Percentiles rank a stretch among this genome's conserved stretches.
These are phyloP conservation scores for Eimeria sp. DNA, from an alignment of 169 alveolate species.

Conservation along the genomic window DNA sequence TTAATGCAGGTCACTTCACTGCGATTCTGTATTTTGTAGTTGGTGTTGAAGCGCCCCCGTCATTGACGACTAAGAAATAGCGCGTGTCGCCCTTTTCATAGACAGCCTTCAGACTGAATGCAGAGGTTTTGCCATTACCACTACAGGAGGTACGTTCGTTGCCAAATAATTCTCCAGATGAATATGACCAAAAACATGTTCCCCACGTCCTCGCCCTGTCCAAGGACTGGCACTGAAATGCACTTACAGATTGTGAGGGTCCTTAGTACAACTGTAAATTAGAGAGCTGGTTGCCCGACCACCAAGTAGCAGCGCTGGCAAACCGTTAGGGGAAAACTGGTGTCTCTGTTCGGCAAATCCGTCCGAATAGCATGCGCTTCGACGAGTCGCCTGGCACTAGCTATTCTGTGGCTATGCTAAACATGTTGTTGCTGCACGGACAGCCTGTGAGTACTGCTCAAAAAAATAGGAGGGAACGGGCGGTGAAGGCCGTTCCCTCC, in stretches of 20 bases:
- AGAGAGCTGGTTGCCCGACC: background rate
- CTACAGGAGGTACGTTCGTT: background rate
- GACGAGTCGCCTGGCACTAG: background rate
- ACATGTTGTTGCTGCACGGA: background rate
- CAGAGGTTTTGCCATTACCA: background rate
- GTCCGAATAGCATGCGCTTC: background rate
- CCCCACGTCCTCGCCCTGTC: background rate
- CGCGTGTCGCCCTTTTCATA: background rate
- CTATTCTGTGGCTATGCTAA: background rate
- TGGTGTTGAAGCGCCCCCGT: background rate
- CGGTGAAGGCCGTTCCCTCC: too few species aligned
- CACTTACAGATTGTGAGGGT: conserved; percentile 4
- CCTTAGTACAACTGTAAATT: background rate
- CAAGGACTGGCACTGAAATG: background rate
- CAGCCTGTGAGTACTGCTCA: conserved; percentile 4
- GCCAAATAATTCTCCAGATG: background rate
- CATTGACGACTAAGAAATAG: background rate
- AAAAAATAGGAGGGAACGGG: background rate
- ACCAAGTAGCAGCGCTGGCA: background rate
- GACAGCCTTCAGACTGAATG: background rate
- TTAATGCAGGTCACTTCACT: background rate
- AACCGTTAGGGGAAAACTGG: background rate
- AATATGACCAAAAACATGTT: background rate
- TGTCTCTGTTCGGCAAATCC: too few species aligned
- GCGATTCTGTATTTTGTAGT: background rate